A percentile compares a stretch with the other conserved stretches of the same genome.
Evolutionary conservation across 805 yeast genomes (phyloP).

Genomic region (Teunomyces tritomae): DNA sequence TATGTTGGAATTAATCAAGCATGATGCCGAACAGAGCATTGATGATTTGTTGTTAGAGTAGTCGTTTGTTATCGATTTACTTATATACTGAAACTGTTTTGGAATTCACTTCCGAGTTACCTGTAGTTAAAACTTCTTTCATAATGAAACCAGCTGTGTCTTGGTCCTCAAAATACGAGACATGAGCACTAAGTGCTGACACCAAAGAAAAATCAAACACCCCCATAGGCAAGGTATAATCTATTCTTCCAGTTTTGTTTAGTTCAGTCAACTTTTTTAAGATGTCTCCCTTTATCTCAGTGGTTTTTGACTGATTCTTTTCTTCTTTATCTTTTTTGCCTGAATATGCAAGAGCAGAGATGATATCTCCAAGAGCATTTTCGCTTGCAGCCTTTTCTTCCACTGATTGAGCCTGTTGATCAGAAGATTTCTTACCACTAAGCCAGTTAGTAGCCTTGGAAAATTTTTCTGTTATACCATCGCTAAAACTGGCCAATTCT

Average conservation of each 20-base stretch:
- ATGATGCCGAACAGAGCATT: slow-evolving; percentile 79
- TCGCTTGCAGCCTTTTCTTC: slow-evolving; percentile 22
- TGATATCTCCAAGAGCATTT: slow-evolving; percentile 41
- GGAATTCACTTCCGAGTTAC: slow-evolving; percentile 16
- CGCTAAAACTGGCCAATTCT: slow-evolving; percentile 40
- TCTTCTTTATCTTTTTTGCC: slow-evolving; percentile 13
- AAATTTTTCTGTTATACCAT: slow-evolving; percentile 34
- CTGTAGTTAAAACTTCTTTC: slow-evolving; percentile 46
- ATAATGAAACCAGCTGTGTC: slow-evolving; percentile 80
- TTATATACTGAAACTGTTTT: slow-evolving; percentile 28
- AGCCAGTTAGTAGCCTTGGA: slow-evolving; percentile 40
- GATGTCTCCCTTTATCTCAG: slow-evolving; percentile 26
- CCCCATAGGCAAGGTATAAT: slow-evolving; percentile 75
- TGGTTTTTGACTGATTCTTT: slow-evolving; percentile 15
- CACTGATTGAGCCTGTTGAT: slow-evolving; percentile 7
- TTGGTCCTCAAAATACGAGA: slow-evolving; percentile 81
- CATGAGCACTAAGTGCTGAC: slow-evolving; percentile 83
- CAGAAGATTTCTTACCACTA: slow-evolving; percentile 6
- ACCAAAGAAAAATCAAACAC: slow-evolving; percentile 75
- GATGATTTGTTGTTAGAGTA: slow-evolving; percentile 59
- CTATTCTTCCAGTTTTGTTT: slow-evolving; percentile 77
- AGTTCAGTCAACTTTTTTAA: slow-evolving; percentile 40
- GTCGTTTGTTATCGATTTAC: slow-evolving; percentile 3
- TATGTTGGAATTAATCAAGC: slow-evolving; percentile 80
- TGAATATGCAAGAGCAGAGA: slow-evolving; percentile 24